Evolutionary conservation across 495 filamentous ascomycete genomes (phyloP).

Genomic region (Trichoderma reesei): DNA sequence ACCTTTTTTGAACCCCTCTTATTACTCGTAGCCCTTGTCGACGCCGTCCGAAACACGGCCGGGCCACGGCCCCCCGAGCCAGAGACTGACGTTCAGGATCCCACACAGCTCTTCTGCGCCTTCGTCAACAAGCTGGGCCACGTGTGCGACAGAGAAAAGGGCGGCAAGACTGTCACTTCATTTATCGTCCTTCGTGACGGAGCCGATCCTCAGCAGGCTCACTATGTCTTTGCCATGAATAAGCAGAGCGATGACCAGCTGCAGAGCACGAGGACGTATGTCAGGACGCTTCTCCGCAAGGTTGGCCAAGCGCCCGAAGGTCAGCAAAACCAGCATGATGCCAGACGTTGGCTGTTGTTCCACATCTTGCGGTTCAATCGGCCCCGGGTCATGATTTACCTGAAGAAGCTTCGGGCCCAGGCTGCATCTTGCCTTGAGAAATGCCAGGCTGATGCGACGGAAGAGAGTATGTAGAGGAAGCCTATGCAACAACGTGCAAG

Average conservation of each 20-base stretch:
- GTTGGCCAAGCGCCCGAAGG: not conserved
- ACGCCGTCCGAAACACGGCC: not conserved
- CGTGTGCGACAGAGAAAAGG: not conserved
- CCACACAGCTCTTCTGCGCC: not conserved
- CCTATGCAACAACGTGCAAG: too few relatives aligned
- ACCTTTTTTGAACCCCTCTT: constrained; percentile 4
- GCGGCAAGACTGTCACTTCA: not conserved
- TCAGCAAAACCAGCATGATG: not conserved
- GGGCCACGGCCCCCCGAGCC: not conserved
- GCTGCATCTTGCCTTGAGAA: not conserved
- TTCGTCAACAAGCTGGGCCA: constrained; percentile 8
- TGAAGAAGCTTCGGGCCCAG: not conserved
- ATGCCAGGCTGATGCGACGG: not conserved
- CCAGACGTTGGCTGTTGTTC: not conserved
- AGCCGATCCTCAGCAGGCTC: not conserved
- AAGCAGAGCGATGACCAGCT: not conserved
- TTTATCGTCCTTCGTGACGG: not conserved
- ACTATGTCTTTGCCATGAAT: not conserved
- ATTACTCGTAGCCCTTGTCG: not conserved
- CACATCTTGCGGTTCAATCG: constrained; percentile 3
- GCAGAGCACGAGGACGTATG: not conserved
- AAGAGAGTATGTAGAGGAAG: not conserved
- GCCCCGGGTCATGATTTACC: not conserved
- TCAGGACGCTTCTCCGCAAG: not conserved
- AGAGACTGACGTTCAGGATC: not conserved